Base-by-base conservation (phyloP, 2,329 filamentous ascomycete species). In the Curvularia verruculosa region DNA sequence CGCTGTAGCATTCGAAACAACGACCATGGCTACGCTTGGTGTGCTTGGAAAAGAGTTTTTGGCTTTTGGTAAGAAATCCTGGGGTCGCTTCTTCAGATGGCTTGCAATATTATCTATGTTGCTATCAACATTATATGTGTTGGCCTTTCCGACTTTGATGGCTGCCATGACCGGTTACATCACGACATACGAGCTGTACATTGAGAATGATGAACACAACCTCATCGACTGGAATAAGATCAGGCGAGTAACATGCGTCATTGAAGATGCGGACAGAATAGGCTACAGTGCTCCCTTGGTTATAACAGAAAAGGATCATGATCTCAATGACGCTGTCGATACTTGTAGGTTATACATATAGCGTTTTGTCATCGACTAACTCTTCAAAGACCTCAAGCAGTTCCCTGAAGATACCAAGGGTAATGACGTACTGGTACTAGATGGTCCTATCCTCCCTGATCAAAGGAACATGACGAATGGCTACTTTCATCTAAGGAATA, bases 121-220 rank as follows among this genome's bases (percentile, higher is more conserved):
- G 3, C 56, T 78, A 9, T 66, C 64, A 5, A 71, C 67, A 4
- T 24, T 71, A 3, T 78, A 75, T 55, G 71, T 77, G 31, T 58
- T 77, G 7, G 59, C 67, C 6, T 73, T 77, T 26, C 75, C 76
- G 15, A 78, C 76, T 2, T 60, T 77, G 8, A 67, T 76, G 61
- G 71, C 67, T 3, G 76, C 76, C 4, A 76, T 77, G 73, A 77
- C 73, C 12, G 76, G 76, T n/a, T 78, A 77, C 51, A 72, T 75
- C 13, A 69, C 67, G 31, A 71, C 66, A 3, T 71, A 64, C 29
- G 54, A 68, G 45, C 62, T 68, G 12, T 75, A 74, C 45, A 40
- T 74, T 13, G 61, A 72, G 26, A 64, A 73, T n/a, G 49, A 46
- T 7, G 53, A 66, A 1, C 36, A 55, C 3, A 69, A 71, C 50